Base-by-base conservation (phyloP, 2,329 filamentous ascomycete genomes). In the Trichoderma harzianum region DNA sequence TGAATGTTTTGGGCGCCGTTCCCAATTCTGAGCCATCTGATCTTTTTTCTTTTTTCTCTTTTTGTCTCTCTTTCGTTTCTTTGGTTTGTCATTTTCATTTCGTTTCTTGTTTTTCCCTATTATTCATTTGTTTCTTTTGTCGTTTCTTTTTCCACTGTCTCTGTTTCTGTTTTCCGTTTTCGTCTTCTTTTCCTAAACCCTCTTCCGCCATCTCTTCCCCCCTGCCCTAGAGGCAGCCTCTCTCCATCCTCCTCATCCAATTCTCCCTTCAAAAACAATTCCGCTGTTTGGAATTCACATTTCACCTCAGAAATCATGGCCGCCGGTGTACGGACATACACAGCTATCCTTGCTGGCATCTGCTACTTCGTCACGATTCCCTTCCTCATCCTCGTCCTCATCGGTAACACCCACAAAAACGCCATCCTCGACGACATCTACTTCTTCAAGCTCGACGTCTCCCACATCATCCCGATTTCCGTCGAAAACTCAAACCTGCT, bases 401-500 rank as follows among this genome's bases (percentile, higher is more conserved):
- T 97, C 76, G 94, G 93, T 76, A 94, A 93, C 81, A 91, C 90
- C 68, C 86, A 85, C 76, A 84, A 89, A 76, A 86, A 86, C 71
- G 78, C 85, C 18, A 86, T 92, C 7, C 84, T 95, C 39, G 88
- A 87, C 72, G 83, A 89, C 72, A 93, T 93, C 76, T 97, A 92
- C 83, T 96, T 98, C 82, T 91, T 97, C 81, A 92, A 91, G 76
- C 88, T 98, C 77, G 88, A 97, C 81, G 87, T 98, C 63, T 89
- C 92, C 76, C 88, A 97, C 77, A 92, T 98, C 79, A 91, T 97
- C 71, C 92, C 92, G 0, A 84, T 89, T 39, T 89, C 88, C 6
- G 88, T 93, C 18, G 91, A 92, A 55, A 92, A 94, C 79, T 89
- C 90, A 11, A 83, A 87, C 28, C 86, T 97, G 60, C 92, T 97